A percentile compares a stretch with the other conserved stretches of the same genome.
Conservation (phyloP, 495 filamentous ascomycete species). For the Hypoxylon lienhwacheense region DNA sequence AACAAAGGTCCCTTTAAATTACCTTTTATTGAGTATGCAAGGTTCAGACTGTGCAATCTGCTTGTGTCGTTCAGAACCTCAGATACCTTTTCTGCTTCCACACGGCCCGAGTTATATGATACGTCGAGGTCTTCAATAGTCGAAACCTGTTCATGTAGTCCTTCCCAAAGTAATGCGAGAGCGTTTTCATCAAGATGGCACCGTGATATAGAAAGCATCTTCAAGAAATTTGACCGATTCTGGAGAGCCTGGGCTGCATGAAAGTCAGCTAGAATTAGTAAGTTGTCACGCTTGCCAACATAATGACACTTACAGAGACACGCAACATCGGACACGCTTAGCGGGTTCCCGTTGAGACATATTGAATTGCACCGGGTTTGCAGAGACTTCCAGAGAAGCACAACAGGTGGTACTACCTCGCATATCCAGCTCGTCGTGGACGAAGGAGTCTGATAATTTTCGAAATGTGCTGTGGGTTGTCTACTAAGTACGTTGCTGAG, state of each 20-base stretch:
- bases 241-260: constrained; percentile 29
- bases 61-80: constrained; percentile 34
- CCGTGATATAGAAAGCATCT: constrained; percentile 78
- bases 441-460: background rate
- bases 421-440: constrained; percentile 44
- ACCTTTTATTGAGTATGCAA: constrained; percentile 36
- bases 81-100: constrained; percentile 63
- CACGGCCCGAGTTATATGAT: constrained; percentile 71
- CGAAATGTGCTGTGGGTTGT: constrained; percentile 2
- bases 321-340: constrained; percentile 80
- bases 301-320: constrained; percentile 46
- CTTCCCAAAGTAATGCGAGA: constrained; percentile 59
- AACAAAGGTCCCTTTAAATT: constrained; percentile 30
- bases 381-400: constrained; percentile 72
- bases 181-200: constrained; percentile 69
- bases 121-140: constrained; percentile 78
- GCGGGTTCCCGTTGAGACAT: constrained; percentile 75
- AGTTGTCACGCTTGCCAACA: background rate
- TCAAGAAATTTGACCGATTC: constrained; percentile 47
- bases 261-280: constrained; percentile 6
- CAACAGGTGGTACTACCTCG: constrained; percentile 76
- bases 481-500: constrained; percentile 41
- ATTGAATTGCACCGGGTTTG: constrained; percentile 81
- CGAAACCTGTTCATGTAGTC: constrained; percentile 64
- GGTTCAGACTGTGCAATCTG: constrained; percentile 23